phyloP scores from a whole-genome alignment of 2,329 filamentous ascomycete species.

The Aspergillus sergii region DNA sequence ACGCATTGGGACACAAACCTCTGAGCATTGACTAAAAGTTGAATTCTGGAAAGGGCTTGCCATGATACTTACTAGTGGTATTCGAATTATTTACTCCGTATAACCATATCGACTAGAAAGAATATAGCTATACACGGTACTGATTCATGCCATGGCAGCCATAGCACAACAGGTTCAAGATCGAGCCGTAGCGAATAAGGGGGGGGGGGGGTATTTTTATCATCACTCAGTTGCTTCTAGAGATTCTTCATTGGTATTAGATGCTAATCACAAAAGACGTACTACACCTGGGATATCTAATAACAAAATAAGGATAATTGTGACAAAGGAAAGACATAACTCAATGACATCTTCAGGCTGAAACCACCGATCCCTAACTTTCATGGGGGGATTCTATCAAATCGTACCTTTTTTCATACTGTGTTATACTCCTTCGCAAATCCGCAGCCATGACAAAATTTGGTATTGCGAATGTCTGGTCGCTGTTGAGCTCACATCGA shows the following conservation, averaged over 20 bases:
- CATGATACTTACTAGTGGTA: not conserved
- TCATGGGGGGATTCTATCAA: conserved; percentile 34
- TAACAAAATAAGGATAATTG: conserved; percentile 1
- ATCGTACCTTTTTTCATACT: conserved; percentile 30
- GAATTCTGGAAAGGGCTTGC: not conserved
- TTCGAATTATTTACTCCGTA: too few relatives aligned
- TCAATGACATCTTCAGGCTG: not conserved
- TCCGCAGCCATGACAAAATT: conserved; percentile 24
- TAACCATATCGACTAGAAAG: too few relatives aligned
- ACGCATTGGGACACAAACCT: not conserved
- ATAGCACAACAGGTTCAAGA: not conserved
- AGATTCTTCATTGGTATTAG: not conserved
- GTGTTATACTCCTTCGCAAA: conserved; percentile 25
- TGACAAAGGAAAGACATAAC: conserved; percentile 11
- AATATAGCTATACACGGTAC: too few relatives aligned
- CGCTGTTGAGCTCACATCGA: too few relatives aligned
- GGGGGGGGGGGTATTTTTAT: not conserved
- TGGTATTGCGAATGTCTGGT: conserved; percentile 5
- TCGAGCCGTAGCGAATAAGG: too few relatives aligned
- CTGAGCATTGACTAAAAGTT: not conserved
- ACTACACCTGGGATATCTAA: conserved; percentile 10
- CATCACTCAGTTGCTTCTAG: not conserved
- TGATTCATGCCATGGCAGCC: not conserved
- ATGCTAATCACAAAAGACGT: not conserved
- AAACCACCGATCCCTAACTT: conserved; percentile 18